These are phyloP conservation scores for Xylariaceae sp. DNA, from an alignment of 2,329 filamentous ascomycete species.

Conservation along the genomic window DNA sequence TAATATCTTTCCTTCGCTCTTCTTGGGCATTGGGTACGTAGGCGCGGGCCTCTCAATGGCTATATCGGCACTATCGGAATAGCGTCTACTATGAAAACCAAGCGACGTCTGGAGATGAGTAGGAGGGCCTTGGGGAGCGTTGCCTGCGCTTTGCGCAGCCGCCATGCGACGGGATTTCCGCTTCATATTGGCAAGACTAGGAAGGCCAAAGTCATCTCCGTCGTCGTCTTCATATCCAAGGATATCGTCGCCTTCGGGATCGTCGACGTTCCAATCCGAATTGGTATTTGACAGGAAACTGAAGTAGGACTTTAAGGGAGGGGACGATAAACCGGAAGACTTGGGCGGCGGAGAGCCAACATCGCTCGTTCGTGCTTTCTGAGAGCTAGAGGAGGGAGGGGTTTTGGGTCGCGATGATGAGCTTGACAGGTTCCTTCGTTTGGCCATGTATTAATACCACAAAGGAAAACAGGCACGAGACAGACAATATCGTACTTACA, in stretches of 20 bases:
- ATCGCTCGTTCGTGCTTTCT: conserved; percentile 50
- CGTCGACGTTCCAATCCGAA: conserved; percentile 73
- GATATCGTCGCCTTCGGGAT: conserved; percentile 63
- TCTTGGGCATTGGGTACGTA: conserved; percentile 82
- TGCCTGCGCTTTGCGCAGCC: conserved; percentile 36
- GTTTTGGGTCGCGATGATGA: conserved; percentile 67
- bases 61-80: conserved; percentile 88
- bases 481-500: conserved; percentile 52
- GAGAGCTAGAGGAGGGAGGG: conserved; percentile 54
- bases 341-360: conserved; percentile 52
- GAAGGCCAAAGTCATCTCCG: conserved; percentile 92
- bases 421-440: conserved; percentile 54
- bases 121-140: conserved; percentile 25
- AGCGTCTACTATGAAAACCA: conserved; percentile 46
- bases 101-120: conserved; percentile 35
- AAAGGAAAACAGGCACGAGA: not conserved
- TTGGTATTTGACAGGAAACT: conserved; percentile 78
- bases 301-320: conserved; percentile 70
- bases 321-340: conserved; percentile 51
- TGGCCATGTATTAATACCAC: not conserved
- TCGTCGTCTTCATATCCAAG: conserved; percentile 80
- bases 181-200: conserved; percentile 88
- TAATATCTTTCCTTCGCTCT: conserved; percentile 89
- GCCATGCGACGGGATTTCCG: conserved; percentile 58
- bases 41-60: conserved; percentile 81